Evolutionary conservation across 1,284 basidiomycete species (phyloP).

Genomic region (Boletus semigastroideus): DNA sequence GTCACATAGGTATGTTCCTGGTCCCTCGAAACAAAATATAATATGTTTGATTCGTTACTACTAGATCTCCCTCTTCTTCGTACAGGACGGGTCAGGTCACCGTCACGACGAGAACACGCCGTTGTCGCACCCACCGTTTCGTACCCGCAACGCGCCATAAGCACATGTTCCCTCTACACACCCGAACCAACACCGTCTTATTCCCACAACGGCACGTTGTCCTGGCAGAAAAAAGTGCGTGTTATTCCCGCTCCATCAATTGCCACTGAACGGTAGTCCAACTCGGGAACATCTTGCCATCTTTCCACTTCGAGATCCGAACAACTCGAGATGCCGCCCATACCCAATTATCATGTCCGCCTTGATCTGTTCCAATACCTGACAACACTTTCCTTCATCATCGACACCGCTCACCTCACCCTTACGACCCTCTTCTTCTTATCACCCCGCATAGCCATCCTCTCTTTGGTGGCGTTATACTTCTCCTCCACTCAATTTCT

Average conservation of each 20-base stretch:
- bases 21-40: conserved; percentile 11
- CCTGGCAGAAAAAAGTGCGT: conserved; percentile 3
- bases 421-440: not conserved
- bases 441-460: not conserved
- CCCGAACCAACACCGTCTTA: conserved; percentile 13
- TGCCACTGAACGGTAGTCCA: not conserved
- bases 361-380: conserved; percentile 4
- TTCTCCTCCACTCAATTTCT: conserved; percentile 6
- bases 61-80: no score
- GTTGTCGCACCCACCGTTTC: conserved; percentile 12
- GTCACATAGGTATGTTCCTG: not conserved
- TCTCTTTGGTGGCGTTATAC: conserved; percentile 8
- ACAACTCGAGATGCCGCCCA: not conserved
- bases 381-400: conserved; percentile 1
- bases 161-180: conserved; percentile 14
- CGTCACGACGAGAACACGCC: conserved; percentile 20
- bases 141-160: conserved; percentile 13
- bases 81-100: conserved; percentile 4
- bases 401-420: conserved; percentile 3
- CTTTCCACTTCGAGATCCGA: conserved; percentile 12
- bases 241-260: conserved; percentile 13
- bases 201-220: conserved; percentile 9
- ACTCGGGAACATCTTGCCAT: conserved; percentile 6
- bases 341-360: conserved; percentile 15
- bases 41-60: no score